These are phyloP conservation scores for Xerocomus tenax DNA, from an alignment of 1,284 basidiomycete species.

Conservation along the genomic window DNA sequence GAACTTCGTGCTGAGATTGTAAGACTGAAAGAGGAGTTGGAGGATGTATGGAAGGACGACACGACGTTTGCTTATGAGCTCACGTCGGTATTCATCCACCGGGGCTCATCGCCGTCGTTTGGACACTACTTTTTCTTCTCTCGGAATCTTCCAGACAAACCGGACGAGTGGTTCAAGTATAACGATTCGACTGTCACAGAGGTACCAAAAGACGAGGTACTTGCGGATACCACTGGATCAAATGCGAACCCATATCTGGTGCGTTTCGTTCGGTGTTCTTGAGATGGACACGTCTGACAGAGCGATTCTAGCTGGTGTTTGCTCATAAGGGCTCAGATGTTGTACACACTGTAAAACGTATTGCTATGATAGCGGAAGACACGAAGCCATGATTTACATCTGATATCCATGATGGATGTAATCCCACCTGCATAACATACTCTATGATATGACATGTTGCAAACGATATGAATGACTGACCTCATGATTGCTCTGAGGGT, in stretches of 20 bases:
- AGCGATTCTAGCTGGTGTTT: conserved; percentile 58
- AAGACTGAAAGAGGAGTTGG: conserved; percentile 61
- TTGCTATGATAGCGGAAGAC: conserved; percentile 13
- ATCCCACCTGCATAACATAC: conserved; percentile 11
- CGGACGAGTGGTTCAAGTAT: conserved; percentile 90
- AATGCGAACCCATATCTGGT: conserved; percentile 80
- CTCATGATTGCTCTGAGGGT: conserved; percentile 7
- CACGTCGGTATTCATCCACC: conserved; percentile 93
- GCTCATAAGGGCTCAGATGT: conserved; percentile 64
- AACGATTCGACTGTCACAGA: conserved; percentile 79
- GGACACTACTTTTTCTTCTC: conserved; percentile 90
- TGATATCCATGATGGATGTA: conserved; percentile 24
- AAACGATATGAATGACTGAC: conserved; percentile 10
- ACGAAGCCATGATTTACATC: conserved; percentile 20
- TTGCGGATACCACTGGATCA: conserved; percentile 71
- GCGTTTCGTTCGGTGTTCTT: conserved; percentile 24
- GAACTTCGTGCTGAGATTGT: conserved; percentile 47
- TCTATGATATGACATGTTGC: background rate
- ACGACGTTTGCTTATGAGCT: conserved; percentile 75
- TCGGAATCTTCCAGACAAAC: conserved; percentile 64
- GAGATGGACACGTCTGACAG: conserved; percentile 4
- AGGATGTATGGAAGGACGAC: conserved; percentile 70
- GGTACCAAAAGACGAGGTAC: conserved; percentile 67
- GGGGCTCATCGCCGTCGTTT: conserved; percentile 74
- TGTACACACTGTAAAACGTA: conserved; percentile 68